phyloP scores from a whole-genome alignment of 495 filamentous ascomycete genomes.

The Aspergillus kassunensis region DNA sequence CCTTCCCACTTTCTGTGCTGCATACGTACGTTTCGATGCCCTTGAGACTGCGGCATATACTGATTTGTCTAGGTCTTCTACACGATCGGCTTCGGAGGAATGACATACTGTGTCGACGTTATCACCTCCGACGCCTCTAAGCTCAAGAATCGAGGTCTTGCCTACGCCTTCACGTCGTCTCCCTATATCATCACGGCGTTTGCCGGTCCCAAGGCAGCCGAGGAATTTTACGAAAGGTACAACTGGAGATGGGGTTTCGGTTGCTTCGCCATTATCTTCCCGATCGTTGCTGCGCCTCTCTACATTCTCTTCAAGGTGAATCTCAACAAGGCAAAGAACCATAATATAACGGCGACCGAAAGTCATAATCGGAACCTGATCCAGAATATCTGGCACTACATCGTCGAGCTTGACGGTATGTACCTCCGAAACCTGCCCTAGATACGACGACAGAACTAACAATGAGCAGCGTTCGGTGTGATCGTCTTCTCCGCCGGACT shows the following conservation, averaged over 20 bases:
- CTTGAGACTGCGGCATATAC: no score
- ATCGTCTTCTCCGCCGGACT: slow-evolving; percentile 54
- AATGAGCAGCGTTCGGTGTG: slow-evolving; percentile 44
- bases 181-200: slow-evolving; percentile 48
- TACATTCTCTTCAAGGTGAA: slow-evolving; percentile 45
- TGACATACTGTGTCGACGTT: slow-evolving; percentile 51
- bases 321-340: slow-evolving; percentile 49
- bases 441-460: not conserved
- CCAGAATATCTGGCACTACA: slow-evolving; percentile 46
- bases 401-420: slow-evolving; percentile 55
- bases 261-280: slow-evolving; percentile 54
- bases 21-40: slow-evolving; percentile 27
- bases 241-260: slow-evolving; percentile 61
- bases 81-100: slow-evolving; percentile 49
- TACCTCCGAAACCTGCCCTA: not conserved
- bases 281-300: slow-evolving; percentile 48
- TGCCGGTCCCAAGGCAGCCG: slow-evolving; percentile 23
- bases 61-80: slow-evolving; percentile 38
- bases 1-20: slow-evolving; percentile 44
- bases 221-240: slow-evolving; percentile 43
- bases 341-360: slow-evolving; percentile 26
- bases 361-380: slow-evolving; percentile 34
- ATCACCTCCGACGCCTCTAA: slow-evolving; percentile 60
- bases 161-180: slow-evolving; percentile 54
- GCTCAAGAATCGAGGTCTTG: slow-evolving; percentile 55